Evolutionary conservation across 2,329 filamentous ascomycete species (phyloP), one percentile per base, ranked within the genome.

Genomic region (Beauveria brongniartii): DNA sequence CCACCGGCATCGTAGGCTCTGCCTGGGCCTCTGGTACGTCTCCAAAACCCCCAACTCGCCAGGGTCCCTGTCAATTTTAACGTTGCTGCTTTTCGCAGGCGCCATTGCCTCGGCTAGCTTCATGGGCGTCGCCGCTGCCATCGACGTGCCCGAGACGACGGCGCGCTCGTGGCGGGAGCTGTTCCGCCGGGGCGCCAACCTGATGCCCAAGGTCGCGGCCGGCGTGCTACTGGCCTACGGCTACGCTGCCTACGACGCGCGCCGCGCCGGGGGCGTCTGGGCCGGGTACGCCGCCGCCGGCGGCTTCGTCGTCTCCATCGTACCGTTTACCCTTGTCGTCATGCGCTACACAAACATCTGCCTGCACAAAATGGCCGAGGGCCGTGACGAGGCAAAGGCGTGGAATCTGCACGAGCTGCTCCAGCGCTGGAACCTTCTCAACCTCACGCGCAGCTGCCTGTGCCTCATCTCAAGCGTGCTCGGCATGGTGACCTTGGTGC

Each of bases 261-360:
- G 62, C 30, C 51, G 65, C 12, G 65, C 65, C 10, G 69, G 69
- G 1, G 64, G 64, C 2, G 62, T 62, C 28, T 78, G 75, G 76
- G 67, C 65, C 55, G 69, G 72, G 1, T 72, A 72, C 55, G 67
- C 65, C 9, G 68, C 65, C 1, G 74, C 72, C 0, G 75, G 66
- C 12, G 66, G 59, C 10, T 67, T 74, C 46, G 69, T 72, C n/a
- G 30, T 76, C 6, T 65, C 63, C 40, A 77, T 78, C 41, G 69
- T 78, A 34, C 75, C 76, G 1, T 78, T 72, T 51, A 78, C 76
- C 1, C 2, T 72, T 12, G n/a, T 67, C 24, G 63, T 72, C 50
- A 77, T 78, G 73, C 65, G 59, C 14, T 59, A 65, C 7, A 77
- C 74, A 5, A 78, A 77, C 56, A 62, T 66, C 16, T 61, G 67